A percentile compares a stretch with the other conserved stretches of the same genome.
These are phyloP conservation scores for Lasiodiplodia hormozganensis DNA, from an alignment of 2,329 filamentous ascomycete species.

Conservation along the genomic window DNA sequence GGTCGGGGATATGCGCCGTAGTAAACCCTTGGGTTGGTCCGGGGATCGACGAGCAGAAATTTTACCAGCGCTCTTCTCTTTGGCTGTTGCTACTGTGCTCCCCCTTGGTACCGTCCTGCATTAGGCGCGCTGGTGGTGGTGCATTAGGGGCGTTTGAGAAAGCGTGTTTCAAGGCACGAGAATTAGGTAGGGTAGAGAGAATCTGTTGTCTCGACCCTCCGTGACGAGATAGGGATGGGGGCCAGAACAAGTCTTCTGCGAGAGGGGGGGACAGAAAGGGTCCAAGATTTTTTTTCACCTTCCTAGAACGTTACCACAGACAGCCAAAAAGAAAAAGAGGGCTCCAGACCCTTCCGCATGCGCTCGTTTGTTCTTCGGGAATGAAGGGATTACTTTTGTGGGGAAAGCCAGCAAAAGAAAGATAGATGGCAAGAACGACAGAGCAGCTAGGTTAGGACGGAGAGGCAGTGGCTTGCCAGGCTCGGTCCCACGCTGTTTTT, in stretches of 20 bases:
- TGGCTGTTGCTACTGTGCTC: background rate
- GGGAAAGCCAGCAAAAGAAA: background rate
- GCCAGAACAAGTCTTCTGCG: background rate
- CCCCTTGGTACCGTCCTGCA: background rate
- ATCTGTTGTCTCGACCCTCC: background rate
- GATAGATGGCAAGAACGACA: background rate
- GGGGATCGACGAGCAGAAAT: background rate
- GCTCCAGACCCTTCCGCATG: background rate
- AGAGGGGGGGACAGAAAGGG: background rate
- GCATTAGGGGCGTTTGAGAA: slow-evolving; percentile 8
- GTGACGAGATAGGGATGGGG: background rate
- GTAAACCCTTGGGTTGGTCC: background rate
- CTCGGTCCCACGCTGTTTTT: background rate
- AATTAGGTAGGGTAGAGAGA: background rate
- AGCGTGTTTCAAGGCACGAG: slow-evolving; percentile 14
- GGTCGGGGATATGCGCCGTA: background rate
- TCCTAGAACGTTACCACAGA: background rate
- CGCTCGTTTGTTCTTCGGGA: background rate
- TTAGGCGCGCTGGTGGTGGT: background rate
- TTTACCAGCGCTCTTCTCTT: background rate
- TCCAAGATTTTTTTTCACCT: background rate
- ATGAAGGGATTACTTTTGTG: background rate
- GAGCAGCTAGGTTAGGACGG: background rate
- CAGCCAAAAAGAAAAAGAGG: background rate
- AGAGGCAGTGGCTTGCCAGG: background rate